These are phyloP conservation scores for Naganishia antarctica DNA, from an alignment of 768 basidiomycete species.

Conservation along the genomic window DNA sequence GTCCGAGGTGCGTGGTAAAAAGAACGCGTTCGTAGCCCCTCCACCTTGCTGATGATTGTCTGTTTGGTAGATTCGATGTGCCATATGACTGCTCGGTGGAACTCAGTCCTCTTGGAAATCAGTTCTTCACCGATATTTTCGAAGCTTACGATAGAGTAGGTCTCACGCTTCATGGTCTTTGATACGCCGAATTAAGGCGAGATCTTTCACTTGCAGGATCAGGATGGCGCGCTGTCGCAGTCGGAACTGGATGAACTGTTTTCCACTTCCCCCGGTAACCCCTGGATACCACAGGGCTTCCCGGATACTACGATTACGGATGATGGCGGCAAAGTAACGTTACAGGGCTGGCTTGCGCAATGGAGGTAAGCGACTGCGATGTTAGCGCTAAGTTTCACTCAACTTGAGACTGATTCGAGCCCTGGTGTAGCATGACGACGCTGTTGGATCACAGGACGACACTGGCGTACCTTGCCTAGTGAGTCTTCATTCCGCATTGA, in stretches of 20 bases:
- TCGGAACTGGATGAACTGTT: conserved; percentile 82
- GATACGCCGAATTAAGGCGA: conserved; percentile 21
- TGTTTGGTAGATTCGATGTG: conserved; percentile 71
- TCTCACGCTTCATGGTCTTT: not conserved
- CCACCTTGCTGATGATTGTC: conserved; percentile 20
- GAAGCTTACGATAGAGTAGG: conserved; percentile 88
- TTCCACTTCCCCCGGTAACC: conserved; percentile 90
- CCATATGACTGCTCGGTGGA: conserved; percentile 91
- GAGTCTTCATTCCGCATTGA: conserved; percentile 12
- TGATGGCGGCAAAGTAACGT: conserved; percentile 81
- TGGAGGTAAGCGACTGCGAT: conserved; percentile 69
- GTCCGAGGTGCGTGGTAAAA: conserved; percentile 66
- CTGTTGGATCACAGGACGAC: conserved; percentile 88
- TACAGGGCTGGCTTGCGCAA: conserved; percentile 96
- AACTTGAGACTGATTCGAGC: too few relatives aligned
- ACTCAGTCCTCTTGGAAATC: conserved; percentile 85
- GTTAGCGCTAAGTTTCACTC: too few relatives aligned
- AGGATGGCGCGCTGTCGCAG: conserved; percentile 84
- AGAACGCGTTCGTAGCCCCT: not conserved
- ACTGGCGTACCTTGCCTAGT: conserved; percentile 85
- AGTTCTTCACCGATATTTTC: conserved; percentile 95
- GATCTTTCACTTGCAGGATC: conserved; percentile 58
- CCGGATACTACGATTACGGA: conserved; percentile 83
- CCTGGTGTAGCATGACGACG: conserved; percentile 97
- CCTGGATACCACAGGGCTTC: conserved; percentile 89